phyloP scores from a whole-genome alignment of 345 rosid genomes.

The Aquilaria sinensis region DNA sequence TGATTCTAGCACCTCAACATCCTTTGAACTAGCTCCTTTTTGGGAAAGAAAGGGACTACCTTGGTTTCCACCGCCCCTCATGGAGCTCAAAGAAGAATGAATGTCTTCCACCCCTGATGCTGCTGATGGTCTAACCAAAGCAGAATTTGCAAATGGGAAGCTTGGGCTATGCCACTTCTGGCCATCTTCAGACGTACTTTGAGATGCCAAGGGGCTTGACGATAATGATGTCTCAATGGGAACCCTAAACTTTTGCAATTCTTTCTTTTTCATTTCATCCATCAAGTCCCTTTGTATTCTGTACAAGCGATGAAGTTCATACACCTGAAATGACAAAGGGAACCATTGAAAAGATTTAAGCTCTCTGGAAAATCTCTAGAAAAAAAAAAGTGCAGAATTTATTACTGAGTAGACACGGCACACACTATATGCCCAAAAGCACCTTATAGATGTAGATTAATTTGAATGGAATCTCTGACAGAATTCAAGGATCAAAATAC shows the following conservation, averaged over 20 bases:
- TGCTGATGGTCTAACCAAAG: slow-evolving; percentile 41
- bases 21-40: slow-evolving; percentile 50
- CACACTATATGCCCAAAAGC: too few relatives aligned
- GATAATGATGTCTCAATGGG: slow-evolving; percentile 45
- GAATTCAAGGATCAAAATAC: slow-evolving; percentile 24
- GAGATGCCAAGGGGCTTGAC: slow-evolving; percentile 52
- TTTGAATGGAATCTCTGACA: too few relatives aligned
- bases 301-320: slow-evolving; percentile 68
- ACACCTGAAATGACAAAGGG: slow-evolving; percentile 32
- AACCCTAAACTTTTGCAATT: slow-evolving; percentile 25
- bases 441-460: too few relatives aligned
- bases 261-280: slow-evolving; percentile 61
- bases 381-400: slow-evolving; percentile 22
- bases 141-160: slow-evolving; percentile 49
- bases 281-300: slow-evolving; percentile 55
- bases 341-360: slow-evolving; percentile 2
- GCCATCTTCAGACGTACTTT: slow-evolving; percentile 47
- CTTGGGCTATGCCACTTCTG: slow-evolving; percentile 61
- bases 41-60: slow-evolving; percentile 44
- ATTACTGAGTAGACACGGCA: neutral
- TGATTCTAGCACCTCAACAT: slow-evolving; percentile 46
- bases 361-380: slow-evolving; percentile 7
- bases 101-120: slow-evolving; percentile 36
- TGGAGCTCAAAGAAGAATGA: slow-evolving; percentile 49
- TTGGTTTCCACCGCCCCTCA: slow-evolving; percentile 42